Base-by-base conservation (phyloP, 1,284 basidiomycete genomes). In the Athelia psychrophila region DNA sequence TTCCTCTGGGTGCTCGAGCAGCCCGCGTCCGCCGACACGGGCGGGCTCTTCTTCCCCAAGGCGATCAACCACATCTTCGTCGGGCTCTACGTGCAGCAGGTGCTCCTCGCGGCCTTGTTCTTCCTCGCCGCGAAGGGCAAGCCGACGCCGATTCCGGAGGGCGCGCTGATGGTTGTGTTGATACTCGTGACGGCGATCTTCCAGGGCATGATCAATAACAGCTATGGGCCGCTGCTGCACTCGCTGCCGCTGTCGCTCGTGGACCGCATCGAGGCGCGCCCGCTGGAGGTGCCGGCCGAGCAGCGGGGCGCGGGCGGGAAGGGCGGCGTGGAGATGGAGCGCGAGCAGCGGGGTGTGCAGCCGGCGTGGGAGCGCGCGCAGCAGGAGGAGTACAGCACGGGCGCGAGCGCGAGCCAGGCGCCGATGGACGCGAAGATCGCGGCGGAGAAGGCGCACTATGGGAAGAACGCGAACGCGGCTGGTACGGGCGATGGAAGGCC, bases 41-140 rank as follows among this genome's bases (percentile, higher is more conserved):
- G 94, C 24, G 96, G 96, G 0, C 70, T 92, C 47, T 98, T 98
- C 79, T 98, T 96, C 78, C 95, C 95, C 44, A 93, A 89, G 70
- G 96, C 97, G 1, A 84, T 99, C 44, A 84, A 89, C 50, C 95
- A 98, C 63, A 67, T 96, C 40, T 98, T 98, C 61, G 91, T 94
- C n/a, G 96, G 94, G 3, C 59, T 95, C 62, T 98, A 97, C 66
- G 79, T 98, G 50, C 80, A 90, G 61, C 85, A 91, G 64, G 65
- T 96, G 49, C 95, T 91, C 66, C 74, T 97, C 18, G 79, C 81
- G 25, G 90, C 90, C 2, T 71, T 97, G 58, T 97, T 97, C 80
- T 96, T 97, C 85, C 77, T 97, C 3, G 83, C 86, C 0, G 38
- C 16, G 6, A 42, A 42, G 38, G 38, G 38, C 38, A 42, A 6